Percentiles rank a stretch among this genome's conserved stretches.
These are phyloP conservation scores for Fraxinus cuspidata DNA, from an alignment of 257 asterid genomes.

Conservation along the genomic window DNA sequence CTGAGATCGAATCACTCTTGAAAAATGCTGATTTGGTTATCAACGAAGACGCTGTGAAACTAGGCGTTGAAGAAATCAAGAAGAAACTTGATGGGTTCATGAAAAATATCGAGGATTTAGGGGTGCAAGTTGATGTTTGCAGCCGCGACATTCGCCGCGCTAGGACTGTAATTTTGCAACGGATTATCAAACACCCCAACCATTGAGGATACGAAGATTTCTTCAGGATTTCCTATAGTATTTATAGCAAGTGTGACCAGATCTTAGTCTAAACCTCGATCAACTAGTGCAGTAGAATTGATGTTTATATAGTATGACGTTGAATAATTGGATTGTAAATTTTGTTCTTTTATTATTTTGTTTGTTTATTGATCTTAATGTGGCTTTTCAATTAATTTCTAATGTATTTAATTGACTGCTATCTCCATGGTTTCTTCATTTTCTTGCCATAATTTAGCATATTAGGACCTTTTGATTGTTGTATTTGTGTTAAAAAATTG, in stretches of 20 bases:
- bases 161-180: slow-evolving; percentile 56
- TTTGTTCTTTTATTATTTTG: background rate
- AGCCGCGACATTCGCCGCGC: slow-evolving; percentile 55
- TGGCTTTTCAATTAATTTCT: background rate
- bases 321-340: background rate
- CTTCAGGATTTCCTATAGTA: background rate
- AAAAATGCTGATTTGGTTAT: slow-evolving; percentile 35
- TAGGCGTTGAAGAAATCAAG: slow-evolving; percentile 49
- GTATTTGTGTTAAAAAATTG: no score
- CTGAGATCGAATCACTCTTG: slow-evolving; percentile 41
- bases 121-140: slow-evolving; percentile 52
- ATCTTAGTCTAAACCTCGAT: background rate
- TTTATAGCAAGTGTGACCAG: background rate
- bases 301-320: background rate
- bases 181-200: slow-evolving; percentile 57
- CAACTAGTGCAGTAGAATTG: background rate
- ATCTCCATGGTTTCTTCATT: background rate
- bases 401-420: background rate
- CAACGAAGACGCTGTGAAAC: slow-evolving; percentile 32
- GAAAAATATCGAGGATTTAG: slow-evolving; percentile 52
- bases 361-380: background rate
- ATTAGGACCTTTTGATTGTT: no score
- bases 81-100: slow-evolving; percentile 43
- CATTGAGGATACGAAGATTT: background rate
- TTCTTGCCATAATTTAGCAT: background rate